These are phyloP conservation scores for Berkeleyomyces basicola DNA, from an alignment of 2,329 filamentous ascomycete genomes.

Conservation along the genomic window DNA sequence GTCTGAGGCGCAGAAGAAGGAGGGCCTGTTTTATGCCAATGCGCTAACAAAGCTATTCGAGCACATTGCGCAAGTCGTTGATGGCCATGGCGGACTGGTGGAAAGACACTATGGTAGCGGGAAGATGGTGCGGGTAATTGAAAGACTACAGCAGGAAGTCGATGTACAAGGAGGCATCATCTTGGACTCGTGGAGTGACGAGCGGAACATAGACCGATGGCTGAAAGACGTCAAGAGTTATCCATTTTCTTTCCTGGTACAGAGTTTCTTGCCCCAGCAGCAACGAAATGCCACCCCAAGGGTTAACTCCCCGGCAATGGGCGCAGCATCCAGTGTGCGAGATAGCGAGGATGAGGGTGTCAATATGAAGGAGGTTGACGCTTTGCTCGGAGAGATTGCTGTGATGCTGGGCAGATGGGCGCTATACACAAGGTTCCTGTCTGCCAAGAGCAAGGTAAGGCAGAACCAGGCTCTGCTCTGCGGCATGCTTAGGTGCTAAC, in stretches of 20 bases:
- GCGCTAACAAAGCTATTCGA: slow-evolving; percentile 86
- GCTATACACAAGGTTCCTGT: slow-evolving; percentile 76
- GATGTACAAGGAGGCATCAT: slow-evolving; percentile 94
- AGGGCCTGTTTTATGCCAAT: slow-evolving; percentile 79
- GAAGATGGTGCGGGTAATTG: slow-evolving; percentile 89
- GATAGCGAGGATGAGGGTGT: slow-evolving; percentile 78
- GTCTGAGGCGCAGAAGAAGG: slow-evolving; percentile 25
- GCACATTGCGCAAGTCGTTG: slow-evolving; percentile 92
- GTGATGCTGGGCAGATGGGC: slow-evolving; percentile 91
- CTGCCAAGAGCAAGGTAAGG: slow-evolving; percentile 65
- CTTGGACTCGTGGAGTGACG: slow-evolving; percentile 88
- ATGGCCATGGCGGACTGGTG: slow-evolving; percentile 76
- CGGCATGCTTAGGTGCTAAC: slow-evolving; percentile 13
- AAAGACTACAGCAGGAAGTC: slow-evolving; percentile 81
- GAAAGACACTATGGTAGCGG: slow-evolving; percentile 85
- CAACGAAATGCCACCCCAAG: slow-evolving; percentile 48
- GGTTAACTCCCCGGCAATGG: slow-evolving; percentile 54
- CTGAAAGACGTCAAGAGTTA: slow-evolving; percentile 95
- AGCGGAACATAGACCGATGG: slow-evolving; percentile 66
- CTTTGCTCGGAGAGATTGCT: slow-evolving; percentile 69
- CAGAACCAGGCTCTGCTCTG: too few relatives aligned
- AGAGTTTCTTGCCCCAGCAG: slow-evolving; percentile 70
- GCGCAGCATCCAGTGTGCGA: slow-evolving; percentile 35
- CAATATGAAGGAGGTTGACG: slow-evolving; percentile 93
- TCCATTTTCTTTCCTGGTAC: slow-evolving; percentile 89